Evolutionary conservation across 257 asterid species (phyloP).

Genomic region (Solanum bulbocastanum): DNA sequence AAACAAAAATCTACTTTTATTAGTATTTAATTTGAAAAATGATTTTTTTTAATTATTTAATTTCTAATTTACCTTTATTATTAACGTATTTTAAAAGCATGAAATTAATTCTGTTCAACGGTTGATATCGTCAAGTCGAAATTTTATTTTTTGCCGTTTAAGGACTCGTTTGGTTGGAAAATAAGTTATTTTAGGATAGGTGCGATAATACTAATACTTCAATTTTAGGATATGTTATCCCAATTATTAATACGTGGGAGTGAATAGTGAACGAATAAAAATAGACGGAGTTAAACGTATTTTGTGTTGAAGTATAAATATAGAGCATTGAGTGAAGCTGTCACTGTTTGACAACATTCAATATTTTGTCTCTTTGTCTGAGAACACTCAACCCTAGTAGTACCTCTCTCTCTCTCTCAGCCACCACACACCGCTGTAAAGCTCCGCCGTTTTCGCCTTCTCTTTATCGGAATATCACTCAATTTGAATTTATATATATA

Average conservation of each 20-base stretch:
- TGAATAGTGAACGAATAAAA: background rate
- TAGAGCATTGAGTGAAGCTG: background rate
- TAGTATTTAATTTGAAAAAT: background rate
- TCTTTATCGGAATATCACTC: background rate
- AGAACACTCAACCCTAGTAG: slow-evolving; percentile 6
- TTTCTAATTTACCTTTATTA: background rate
- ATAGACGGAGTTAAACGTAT: background rate
- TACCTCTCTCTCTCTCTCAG: background rate
- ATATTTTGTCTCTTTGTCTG: background rate
- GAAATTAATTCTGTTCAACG: too few relatives aligned
- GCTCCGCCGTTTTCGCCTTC: background rate
- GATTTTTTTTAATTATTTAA: background rate
- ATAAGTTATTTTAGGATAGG: background rate
- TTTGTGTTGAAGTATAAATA: background rate
- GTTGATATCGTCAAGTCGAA: too few relatives aligned
- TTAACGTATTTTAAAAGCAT: background rate
- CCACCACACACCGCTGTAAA: background rate
- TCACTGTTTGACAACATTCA: slow-evolving; percentile 1
- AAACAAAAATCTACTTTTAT: background rate
- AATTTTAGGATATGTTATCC: background rate
- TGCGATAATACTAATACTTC: too few relatives aligned
- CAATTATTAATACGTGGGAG: background rate
- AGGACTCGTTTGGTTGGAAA: background rate
- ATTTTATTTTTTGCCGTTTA: too few relatives aligned
- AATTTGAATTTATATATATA: background rate